Conservation (phyloP, 305 asterid genomes). For the Plantago lanceolata region DNA sequence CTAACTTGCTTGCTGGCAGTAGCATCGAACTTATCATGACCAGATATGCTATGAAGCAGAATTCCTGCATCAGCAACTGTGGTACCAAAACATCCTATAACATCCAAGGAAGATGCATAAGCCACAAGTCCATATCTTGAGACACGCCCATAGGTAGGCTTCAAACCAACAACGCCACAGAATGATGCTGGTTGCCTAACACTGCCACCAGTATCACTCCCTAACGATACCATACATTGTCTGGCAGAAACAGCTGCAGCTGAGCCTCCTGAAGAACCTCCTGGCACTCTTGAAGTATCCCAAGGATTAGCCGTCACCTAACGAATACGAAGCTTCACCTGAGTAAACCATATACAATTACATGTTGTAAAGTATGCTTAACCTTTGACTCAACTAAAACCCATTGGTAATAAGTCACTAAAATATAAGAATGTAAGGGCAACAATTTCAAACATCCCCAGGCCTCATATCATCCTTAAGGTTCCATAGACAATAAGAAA, state of each 20-base stretch:
- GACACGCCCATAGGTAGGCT: slow-evolving; percentile 96
- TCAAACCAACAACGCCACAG: slow-evolving; percentile 90
- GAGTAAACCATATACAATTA: slow-evolving; percentile 58
- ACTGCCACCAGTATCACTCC: slow-evolving; percentile 99
- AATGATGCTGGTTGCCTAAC: slow-evolving; percentile 97
- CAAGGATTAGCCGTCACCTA: slow-evolving; percentile 99
- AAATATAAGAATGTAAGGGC: background rate
- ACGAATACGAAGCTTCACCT: slow-evolving; percentile 65
- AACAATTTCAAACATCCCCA: background rate
- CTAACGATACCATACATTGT: slow-evolving; percentile 88
- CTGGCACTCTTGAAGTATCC: slow-evolving; percentile 95
- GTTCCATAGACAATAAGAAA: too few relatives aligned
- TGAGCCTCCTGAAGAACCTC: slow-evolving; percentile 97
- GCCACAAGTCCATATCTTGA: slow-evolving; percentile 96
- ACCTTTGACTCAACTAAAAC: background rate
- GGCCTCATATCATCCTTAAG: background rate
- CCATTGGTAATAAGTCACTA: too few relatives aligned
- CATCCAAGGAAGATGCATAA: slow-evolving; percentile 94
- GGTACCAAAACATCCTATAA: slow-evolving; percentile 92
- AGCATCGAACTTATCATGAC: slow-evolving; percentile 85
- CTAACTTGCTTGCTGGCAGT: slow-evolving; percentile 71
- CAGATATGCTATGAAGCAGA: slow-evolving; percentile 66
- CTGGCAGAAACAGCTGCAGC: slow-evolving; percentile 97
- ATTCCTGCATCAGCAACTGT: slow-evolving; percentile 93
- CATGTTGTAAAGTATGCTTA: slow-evolving; percentile 29